Base-by-base conservation (phyloP, 495 filamentous ascomycete genomes). In the Penicillium canescens region DNA sequence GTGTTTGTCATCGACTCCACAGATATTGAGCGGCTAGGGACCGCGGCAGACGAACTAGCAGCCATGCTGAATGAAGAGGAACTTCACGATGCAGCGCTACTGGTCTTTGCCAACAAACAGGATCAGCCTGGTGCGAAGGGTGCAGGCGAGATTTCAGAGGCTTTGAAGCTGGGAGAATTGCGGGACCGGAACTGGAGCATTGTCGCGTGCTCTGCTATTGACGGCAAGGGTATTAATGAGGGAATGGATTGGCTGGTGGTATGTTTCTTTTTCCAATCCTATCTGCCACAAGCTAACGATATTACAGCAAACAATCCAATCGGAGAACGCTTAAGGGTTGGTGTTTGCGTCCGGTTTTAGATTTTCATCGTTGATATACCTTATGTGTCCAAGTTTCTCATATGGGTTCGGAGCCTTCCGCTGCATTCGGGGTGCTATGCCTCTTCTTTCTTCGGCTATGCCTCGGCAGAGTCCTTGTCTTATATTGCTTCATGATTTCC, bases 221-320 rank as follows among this genome's bases (percentile, higher is more conserved):
- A 96, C 64, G 94, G 94, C 26, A 89, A 89, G 55, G 94, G 94
- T 62, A 86, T 98, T 23, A 87, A 84, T 50, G 94, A 98, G 68
- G 94, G 94, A 43, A 98, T 98, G 94, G 92, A 98, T 75, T 98
- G 94, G 94, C 73, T 98, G 66, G 91, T 94, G 82, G 92, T 96
- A 74, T 78, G 91, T 86, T 46, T 24, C 28, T 24, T 20, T 33
- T 41, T 21, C 9, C 13, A 4, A 13, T 9, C 7, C 37, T 7
- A 40, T 10, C 26, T n/a, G 28, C 16, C 11, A 6, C 16, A 45
- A 28, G 45, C 54, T 38, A 61, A 59, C 61, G 42, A 61, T 28
- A 7, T 4, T 42, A 31, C 43, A 78, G 75, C 72, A 76, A 77
- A 78, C 75, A 41, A 69, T 78, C 56, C 72, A 77, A 46, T 68